Evolutionary conservation across 2,329 filamentous ascomycete species (phyloP), one percentile per base, ranked within the genome.

Genomic region (Aspergillus eucalypticola): DNA sequence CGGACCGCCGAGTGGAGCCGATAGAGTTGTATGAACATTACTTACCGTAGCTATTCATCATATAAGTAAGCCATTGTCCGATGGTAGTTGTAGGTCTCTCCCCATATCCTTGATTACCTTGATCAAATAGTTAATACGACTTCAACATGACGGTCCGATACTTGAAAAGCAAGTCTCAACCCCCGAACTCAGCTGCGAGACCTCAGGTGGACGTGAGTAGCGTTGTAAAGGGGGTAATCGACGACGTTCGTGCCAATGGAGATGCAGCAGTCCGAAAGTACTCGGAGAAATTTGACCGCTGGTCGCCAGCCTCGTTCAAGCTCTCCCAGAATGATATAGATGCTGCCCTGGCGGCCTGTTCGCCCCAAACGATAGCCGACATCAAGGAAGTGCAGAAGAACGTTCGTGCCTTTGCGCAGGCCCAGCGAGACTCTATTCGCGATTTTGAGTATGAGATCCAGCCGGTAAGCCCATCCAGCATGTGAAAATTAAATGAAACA

Each of bases 201-300:
- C 19, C 60, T 5, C 19, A 41, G 4, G 46, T 54, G 13, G 62
- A 73, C 21, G 76, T 81, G 8, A 59, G 75, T 0, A 57, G 66
- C 19, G 81, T 84, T 44, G 82, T 84, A 11, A 77, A 76, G 42
- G 71, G 69, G 2, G 80, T 84, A 15, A 83, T 85, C 56, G 74
- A 79, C 25, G 74, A 79, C 32, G 80, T 85, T 60, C 75, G 79
- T 0, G 57, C 60, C 3, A 75, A 81, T 21, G 82, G 83, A 3
- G 82, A 85, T 59, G 61, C 66, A 1, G 82, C 83, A 0, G 81
- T 85, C 3, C 73, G 80, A 2, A 66, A 64, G 1, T 84, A 84
- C 67, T 82, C 79, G 1, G 77, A 83, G 56, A 81, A 83, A 62
- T 85, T 85, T 59, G 83, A 85, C 67, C 80, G 81, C 59, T 85